Percentiles rank a stretch among this genome's conserved stretches.
Evolutionary conservation across 176 grass and related monocot genomes (phyloP).

Genomic region (Tillandsia fasciculata): DNA sequence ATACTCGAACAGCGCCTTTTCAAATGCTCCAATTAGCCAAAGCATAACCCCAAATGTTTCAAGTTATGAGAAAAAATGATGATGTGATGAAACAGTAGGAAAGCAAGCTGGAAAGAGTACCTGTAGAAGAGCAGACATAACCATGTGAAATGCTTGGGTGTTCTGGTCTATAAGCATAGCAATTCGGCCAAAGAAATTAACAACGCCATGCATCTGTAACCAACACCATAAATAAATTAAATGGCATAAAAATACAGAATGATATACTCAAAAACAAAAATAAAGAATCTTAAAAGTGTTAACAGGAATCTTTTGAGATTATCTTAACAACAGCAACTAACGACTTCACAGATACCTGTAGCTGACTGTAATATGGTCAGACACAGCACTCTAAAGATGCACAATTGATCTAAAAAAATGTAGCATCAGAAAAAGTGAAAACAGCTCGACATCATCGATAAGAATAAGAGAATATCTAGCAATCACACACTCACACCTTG

Average conservation of each 20-base stretch:
- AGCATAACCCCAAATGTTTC: neutral
- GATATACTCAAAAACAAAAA: neutral
- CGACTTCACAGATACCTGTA: too few species aligned
- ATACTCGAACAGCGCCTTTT: too few species aligned
- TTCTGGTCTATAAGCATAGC: slow-evolving; percentile 78
- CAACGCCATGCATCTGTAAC: slow-evolving; percentile 75
- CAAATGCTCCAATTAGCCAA: too few species aligned
- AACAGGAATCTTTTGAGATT: neutral
- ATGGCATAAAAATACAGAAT: neutral
- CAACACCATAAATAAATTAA: slow-evolving; percentile 1
- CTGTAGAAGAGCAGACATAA: slow-evolving; percentile 75
- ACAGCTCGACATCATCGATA: too few species aligned
- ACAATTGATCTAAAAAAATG: too few species aligned
- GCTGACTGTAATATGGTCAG: too few species aligned
- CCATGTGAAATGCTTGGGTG: slow-evolving; percentile 82
- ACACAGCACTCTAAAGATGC: too few species aligned
- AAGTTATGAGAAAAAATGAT: slow-evolving; percentile 4
- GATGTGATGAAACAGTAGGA: neutral
- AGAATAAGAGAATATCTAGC: too few species aligned
- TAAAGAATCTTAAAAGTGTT: neutral
- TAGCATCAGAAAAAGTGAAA: too few species aligned
- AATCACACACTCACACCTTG: too few species aligned
- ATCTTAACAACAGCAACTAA: neutral
- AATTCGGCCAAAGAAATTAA: slow-evolving; percentile 86
- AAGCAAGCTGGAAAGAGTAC: slow-evolving; percentile 10